Percentiles rank a stretch among this genome's conserved stretches.
Evolutionary conservation across 805 yeast genomes (phyloP).

Genomic region (Metschnikowia similis): DNA sequence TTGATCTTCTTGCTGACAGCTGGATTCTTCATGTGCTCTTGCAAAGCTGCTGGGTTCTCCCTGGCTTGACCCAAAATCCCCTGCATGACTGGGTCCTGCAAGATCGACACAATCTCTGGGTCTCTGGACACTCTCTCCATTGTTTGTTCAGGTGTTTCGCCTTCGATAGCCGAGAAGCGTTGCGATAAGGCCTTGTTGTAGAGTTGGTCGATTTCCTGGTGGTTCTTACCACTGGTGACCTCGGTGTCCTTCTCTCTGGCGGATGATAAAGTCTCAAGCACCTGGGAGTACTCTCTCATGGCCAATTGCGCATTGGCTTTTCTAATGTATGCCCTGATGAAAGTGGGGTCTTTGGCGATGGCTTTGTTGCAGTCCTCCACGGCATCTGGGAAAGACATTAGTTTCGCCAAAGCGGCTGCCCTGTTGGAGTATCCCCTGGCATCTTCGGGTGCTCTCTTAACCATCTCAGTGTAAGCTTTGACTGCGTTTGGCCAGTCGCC

Average conservation of each 20-base stretch:
- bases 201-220: conserved; percentile 78
- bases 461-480: conserved; percentile 90
- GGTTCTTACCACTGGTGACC: conserved; percentile 50
- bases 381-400: conserved; percentile 97
- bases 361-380: conserved; percentile 89
- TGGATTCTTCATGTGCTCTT: conserved; percentile 97
- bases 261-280: conserved; percentile 71
- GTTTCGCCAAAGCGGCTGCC: conserved; percentile 93
- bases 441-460: conserved; percentile 94
- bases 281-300: conserved; percentile 78
- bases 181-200: conserved; percentile 70
- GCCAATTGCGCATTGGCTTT: conserved; percentile 94
- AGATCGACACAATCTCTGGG: conserved; percentile 87
- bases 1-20: conserved; percentile 84
- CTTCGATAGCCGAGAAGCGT: conserved; percentile 77
- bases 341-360: conserved; percentile 79
- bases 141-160: conserved; percentile 93
- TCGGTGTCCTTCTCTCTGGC: conserved; percentile 76
- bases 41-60: conserved; percentile 92
- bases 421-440: conserved; percentile 96
- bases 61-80: conserved; percentile 90
- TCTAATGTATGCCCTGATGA: conserved; percentile 92
- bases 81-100: conserved; percentile 96
- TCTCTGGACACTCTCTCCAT: conserved; percentile 85
- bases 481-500: conserved; percentile 98